These are phyloP conservation scores for Chalciporus piperatoides DNA, from an alignment of 1,284 basidiomycete genomes.

Conservation along the genomic window DNA sequence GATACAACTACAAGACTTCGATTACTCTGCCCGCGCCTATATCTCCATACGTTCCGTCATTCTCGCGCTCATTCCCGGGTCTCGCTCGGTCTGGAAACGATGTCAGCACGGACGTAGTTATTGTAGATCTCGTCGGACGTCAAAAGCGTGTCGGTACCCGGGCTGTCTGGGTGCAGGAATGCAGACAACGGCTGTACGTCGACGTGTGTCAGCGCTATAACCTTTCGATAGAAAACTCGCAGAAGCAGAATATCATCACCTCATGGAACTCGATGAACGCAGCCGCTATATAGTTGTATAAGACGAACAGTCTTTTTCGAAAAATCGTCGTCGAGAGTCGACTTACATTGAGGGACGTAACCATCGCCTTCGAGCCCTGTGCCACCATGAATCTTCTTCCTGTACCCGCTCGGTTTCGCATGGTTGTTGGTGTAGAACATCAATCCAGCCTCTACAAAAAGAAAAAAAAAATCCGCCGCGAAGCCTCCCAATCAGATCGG, in stretches of 20 bases:
- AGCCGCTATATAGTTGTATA: constrained; percentile 42
- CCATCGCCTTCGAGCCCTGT: constrained; percentile 59
- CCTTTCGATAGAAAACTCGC: not conserved
- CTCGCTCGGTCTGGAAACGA: constrained; percentile 25
- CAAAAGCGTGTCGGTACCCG: constrained; percentile 48
- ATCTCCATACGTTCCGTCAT: not conserved
- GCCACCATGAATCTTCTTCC: constrained; percentile 73
- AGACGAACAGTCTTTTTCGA: not conserved
- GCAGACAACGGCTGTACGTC: constrained; percentile 42
- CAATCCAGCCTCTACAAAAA: constrained; percentile 62
- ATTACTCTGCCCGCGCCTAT: not conserved
- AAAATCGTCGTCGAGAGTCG: constrained; percentile 1
- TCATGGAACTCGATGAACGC: constrained; percentile 77
- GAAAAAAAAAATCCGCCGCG: not conserved
- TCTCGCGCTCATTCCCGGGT: constrained; percentile 10
- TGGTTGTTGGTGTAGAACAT: constrained; percentile 70
- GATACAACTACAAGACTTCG: not conserved
- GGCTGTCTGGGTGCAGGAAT: constrained; percentile 45
- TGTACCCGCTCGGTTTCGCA: constrained; percentile 45
- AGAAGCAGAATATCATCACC: constrained; percentile 24
- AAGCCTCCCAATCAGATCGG: not conserved
- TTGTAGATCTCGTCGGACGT: constrained; percentile 59
- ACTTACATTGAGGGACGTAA: constrained; percentile 55
- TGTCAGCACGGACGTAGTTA: constrained; percentile 52
- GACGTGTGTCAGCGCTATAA: not conserved